Conservation (phyloP, 2,329 filamentous ascomycete species). For the Aphanoascus verrucosus region DNA sequence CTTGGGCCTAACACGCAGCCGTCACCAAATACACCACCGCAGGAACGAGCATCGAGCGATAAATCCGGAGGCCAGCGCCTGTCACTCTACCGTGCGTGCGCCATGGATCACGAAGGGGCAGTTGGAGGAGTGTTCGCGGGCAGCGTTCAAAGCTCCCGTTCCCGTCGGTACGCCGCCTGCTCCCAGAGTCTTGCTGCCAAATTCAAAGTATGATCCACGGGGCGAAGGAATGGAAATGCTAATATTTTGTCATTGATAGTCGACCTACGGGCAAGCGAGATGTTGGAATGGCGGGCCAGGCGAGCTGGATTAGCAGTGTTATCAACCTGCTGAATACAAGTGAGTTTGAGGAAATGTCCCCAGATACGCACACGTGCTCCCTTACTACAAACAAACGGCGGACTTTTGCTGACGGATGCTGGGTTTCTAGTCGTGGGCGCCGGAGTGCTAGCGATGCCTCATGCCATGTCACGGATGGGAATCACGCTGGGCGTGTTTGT, state of each 20-base stretch:
- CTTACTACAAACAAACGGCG: not conserved
- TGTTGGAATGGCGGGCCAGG: conserved; percentile 58
- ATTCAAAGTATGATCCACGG: not conserved
- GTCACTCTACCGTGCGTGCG: not conserved
- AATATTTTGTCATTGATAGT: conserved; percentile 3
- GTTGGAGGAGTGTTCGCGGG: conserved; percentile 9
- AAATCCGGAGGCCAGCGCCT: not conserved
- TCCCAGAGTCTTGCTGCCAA: not conserved
- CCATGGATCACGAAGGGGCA: conserved; percentile 13
- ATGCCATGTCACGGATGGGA: conserved; percentile 90
- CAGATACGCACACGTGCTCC: not conserved
- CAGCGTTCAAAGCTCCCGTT: conserved; percentile 8
- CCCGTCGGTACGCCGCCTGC: conserved; percentile 11
- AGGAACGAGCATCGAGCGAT: not conserved
- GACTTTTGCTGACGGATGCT: conserved; percentile 1
- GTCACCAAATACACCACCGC: not conserved
- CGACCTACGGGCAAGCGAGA: conserved; percentile 54
- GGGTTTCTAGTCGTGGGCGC: conserved; percentile 65
- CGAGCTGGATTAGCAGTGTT: conserved; percentile 80
- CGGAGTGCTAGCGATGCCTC: conserved; percentile 90
- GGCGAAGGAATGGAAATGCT: not conserved
- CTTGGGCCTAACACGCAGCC: conserved; percentile 5
- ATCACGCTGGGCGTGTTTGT: conserved; percentile 73
- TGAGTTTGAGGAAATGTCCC: conserved; percentile 39
- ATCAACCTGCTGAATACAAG: conserved; percentile 96